Evolutionary conservation across 1,139 yeast species (phyloP).

Genomic region (Taphrina sp.): DNA sequence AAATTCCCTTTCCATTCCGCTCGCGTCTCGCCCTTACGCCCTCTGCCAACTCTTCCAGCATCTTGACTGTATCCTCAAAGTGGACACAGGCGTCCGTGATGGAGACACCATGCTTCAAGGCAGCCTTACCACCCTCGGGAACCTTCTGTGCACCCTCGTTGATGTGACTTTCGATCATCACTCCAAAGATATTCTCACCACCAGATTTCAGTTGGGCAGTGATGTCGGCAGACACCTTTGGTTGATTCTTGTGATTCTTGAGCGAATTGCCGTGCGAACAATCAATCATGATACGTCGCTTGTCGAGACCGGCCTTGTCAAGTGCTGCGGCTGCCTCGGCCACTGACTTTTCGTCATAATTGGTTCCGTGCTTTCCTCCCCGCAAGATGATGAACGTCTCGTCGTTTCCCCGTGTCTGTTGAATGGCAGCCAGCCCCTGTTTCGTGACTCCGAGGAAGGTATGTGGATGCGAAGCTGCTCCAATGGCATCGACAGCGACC

Average conservation of each 20-base stretch:
- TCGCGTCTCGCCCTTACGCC: slow-evolving; percentile 75
- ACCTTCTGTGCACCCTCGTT: slow-evolving; percentile 92
- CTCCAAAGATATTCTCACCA: slow-evolving; percentile 75
- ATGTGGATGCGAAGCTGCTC: slow-evolving; percentile 90
- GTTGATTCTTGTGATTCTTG: slow-evolving; percentile 89
- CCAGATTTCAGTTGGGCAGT: slow-evolving; percentile 75
- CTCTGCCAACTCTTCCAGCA: slow-evolving; percentile 66
- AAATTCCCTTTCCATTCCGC: background rate
- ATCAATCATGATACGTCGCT: slow-evolving; percentile 77
- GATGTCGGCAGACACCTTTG: slow-evolving; percentile 77
- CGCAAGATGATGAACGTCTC: slow-evolving; percentile 88
- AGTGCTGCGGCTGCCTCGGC: slow-evolving; percentile 68
- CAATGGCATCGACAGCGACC: slow-evolving; percentile 89
- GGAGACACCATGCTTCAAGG: slow-evolving; percentile 84
- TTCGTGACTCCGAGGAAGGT: slow-evolving; percentile 92
- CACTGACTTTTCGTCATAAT: slow-evolving; percentile 59
- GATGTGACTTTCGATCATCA: slow-evolving; percentile 93
- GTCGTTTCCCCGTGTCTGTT: slow-evolving; percentile 89
- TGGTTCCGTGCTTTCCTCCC: slow-evolving; percentile 93
- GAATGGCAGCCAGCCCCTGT: slow-evolving; percentile 92
- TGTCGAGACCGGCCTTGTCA: slow-evolving; percentile 59
- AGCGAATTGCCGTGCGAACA: slow-evolving; percentile 95
- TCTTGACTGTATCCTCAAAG: slow-evolving; percentile 78
- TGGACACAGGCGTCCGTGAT: slow-evolving; percentile 96
- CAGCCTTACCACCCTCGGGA: slow-evolving; percentile 58